These are phyloP conservation scores for Dictyophora rubrovolvata DNA, from an alignment of 768 basidiomycete species.

Conservation along the genomic window DNA sequence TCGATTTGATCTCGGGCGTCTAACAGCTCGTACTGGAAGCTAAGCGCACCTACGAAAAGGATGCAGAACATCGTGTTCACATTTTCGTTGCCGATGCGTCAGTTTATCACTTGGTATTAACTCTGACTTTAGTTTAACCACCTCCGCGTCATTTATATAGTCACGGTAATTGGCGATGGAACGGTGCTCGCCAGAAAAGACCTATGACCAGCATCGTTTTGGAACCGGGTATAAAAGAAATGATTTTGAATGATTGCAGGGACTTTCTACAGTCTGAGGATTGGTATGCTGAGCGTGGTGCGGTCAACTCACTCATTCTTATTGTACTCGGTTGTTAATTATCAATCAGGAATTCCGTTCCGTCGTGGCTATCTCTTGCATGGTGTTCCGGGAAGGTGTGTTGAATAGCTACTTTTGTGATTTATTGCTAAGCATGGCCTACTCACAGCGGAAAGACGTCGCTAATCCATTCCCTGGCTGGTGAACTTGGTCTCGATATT, in stretches of 20 bases:
- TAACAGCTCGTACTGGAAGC: conserved; percentile 63
- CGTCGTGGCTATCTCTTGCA: conserved; percentile 77
- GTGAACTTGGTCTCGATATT: conserved; percentile 80
- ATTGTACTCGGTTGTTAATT: conserved; percentile 14
- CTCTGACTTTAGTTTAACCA: conserved; percentile 11
- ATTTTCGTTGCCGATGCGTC: conserved; percentile 86
- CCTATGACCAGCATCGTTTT: conserved; percentile 90
- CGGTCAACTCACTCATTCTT: conserved; percentile 12
- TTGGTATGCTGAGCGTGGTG: conserved; percentile 88
- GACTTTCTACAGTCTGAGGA: conserved; percentile 79
- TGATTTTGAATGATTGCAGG: conserved; percentile 79
- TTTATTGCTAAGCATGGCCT: conserved; percentile 13
- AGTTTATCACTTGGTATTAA: conserved; percentile 22
- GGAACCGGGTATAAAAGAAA: conserved; percentile 83
- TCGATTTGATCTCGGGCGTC: neutral
- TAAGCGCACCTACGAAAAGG: conserved; percentile 83
- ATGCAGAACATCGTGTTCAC: conserved; percentile 82
- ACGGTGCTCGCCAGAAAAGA: conserved; percentile 78
- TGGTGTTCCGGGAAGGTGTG: conserved; percentile 76
- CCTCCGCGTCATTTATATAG: conserved; percentile 26
- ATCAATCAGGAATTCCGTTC: conserved; percentile 68
- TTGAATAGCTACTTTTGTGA: conserved; percentile 1
- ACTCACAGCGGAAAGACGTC: conserved; percentile 68
- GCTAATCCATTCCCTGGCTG: conserved; percentile 74
- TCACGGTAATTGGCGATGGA: conserved; percentile 78